Evolutionary conservation across 2,329 filamentous ascomycete species (phyloP), one percentile per base, ranked within the genome.

Genomic region (Moelleriella libera): DNA sequence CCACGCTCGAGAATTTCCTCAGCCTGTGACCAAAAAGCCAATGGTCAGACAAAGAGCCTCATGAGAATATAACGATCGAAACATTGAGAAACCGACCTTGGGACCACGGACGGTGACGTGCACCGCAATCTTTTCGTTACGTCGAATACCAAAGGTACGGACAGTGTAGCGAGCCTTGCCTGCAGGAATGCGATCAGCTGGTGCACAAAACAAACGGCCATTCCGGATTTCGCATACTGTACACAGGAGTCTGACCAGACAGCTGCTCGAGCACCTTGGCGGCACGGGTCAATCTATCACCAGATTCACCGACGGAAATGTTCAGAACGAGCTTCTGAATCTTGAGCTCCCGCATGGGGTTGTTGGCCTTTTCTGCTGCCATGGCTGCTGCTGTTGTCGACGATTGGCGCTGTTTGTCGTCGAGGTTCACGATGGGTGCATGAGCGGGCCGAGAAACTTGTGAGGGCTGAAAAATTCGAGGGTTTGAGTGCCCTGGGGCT

Each of bases 1-100:
- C 92, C 92, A 82, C 92, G 90, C 87, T 98, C 92, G 68, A 98
- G 85, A 67, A 98, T 98, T 77, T 98, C 92, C 82, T 98, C 92
- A 55, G 92, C 92, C 85, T 80, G 48, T 10, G 40, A 42, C 40
- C 28, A 12, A 9, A 12, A n/a, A 30, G 8, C 21, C 21, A 21
- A 21, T 21, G 21, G 21, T 21, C 21, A 21, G 21, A 21, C 3
- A 21, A 21, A 21, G 21, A 21, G 21, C 21, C 21, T 3, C 21
- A 21, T 21, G 21, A 21, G 21, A 21, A 21, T 21, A 21, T 21
- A 21, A 21, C 21, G 21, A 21, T 21, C 21, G 21, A 21, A 21
- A 21, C 21, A 21, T 21, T 21, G 21, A 21, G 21, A 21, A 42
- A 30, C 53, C 57, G 66, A 69, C 67, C 68, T 96, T 70, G 74